phyloP scores from a whole-genome alignment of 2,329 filamentous ascomycete genomes.

The Aspergillus sp. region DNA sequence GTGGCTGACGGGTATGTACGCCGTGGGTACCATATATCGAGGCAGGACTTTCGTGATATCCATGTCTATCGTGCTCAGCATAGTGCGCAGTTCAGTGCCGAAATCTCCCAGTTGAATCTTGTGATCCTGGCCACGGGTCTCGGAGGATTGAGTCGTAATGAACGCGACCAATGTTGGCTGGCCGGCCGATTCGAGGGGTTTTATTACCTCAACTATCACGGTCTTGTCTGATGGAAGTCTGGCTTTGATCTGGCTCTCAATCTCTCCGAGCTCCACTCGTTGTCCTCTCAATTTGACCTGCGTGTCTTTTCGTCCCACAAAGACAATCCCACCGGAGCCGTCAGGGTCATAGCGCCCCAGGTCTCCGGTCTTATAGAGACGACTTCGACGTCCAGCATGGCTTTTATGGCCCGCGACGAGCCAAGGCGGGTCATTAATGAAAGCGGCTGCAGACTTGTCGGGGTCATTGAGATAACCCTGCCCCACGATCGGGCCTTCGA shows the following conservation, averaged over 20 bases:
- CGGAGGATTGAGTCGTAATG: constrained; percentile 23
- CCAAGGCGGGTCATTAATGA: constrained; percentile 39
- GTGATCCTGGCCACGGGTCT: constrained; percentile 11
- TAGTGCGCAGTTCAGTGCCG: constrained; percentile 14
- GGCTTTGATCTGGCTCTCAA: constrained; percentile 35
- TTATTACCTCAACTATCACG: constrained; percentile 51
- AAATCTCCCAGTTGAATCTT: constrained; percentile 16
- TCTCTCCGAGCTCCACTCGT: constrained; percentile 43
- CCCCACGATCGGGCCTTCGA: constrained; percentile 48
- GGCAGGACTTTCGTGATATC: constrained; percentile 27
- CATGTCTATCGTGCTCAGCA: constrained; percentile 19
- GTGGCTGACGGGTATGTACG: constrained; percentile 42
- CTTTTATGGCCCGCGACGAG: constrained; percentile 24
- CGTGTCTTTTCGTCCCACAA: constrained; percentile 38
- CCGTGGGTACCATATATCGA: constrained; percentile 36
- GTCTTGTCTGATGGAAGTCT: constrained; percentile 30
- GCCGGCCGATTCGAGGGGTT: constrained; percentile 23
- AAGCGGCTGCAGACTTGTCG: constrained; percentile 33
- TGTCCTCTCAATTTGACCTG: constrained; percentile 44
- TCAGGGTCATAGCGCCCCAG: constrained; percentile 37
- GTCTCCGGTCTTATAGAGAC: constrained; percentile 42
- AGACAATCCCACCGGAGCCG: constrained; percentile 36
- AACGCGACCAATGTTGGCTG: constrained; percentile 32
- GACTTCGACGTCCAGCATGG: constrained; percentile 26
- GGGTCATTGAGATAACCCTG: constrained; percentile 45